These are phyloP conservation scores for Diplogelasinospora grovesii DNA, from an alignment of 495 filamentous ascomycete genomes.

Conservation along the genomic window DNA sequence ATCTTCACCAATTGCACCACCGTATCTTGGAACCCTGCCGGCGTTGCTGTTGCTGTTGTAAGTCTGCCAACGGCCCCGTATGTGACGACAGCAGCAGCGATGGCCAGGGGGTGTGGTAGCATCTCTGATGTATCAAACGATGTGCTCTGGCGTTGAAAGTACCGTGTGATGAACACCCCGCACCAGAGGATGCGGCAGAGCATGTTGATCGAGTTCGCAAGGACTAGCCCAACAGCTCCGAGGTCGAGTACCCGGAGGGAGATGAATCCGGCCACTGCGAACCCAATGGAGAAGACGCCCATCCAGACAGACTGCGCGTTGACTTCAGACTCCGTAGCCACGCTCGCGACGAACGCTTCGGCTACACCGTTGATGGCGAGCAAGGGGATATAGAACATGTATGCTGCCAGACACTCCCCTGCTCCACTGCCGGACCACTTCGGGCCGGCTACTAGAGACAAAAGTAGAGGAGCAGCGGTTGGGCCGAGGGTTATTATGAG, in stretches of 20 bases:
- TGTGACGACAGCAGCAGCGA: constrained; percentile 18
- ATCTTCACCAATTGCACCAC: constrained; percentile 45
- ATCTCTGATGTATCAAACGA: constrained; percentile 23
- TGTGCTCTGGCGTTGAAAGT: constrained; percentile 43
- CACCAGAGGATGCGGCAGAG: constrained; percentile 75
- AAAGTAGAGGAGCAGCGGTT: constrained; percentile 59
- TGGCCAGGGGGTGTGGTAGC: constrained; percentile 19
- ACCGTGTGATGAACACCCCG: constrained; percentile 57
- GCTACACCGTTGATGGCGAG: constrained; percentile 86
- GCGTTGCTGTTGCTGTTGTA: constrained; percentile 13
- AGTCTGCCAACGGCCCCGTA: constrained; percentile 15
- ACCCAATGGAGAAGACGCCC: constrained; percentile 66
- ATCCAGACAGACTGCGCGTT: constrained; percentile 75
- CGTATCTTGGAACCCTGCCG: constrained; percentile 18
- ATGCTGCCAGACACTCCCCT: constrained; percentile 60
- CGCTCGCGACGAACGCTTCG: constrained; percentile 86
- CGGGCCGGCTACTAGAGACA: constrained; percentile 64
- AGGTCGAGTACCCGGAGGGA: constrained; percentile 57
- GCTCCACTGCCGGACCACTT: constrained; percentile 63
- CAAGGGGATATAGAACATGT: constrained; percentile 89
- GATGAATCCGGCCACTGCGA: constrained; percentile 62
- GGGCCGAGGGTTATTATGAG: constrained; percentile 63
- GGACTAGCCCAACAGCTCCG: constrained; percentile 75
- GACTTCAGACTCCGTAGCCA: constrained; percentile 65
- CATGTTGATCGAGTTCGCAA: constrained; percentile 86